Evolutionary conservation across 2,329 filamentous ascomycete genomes (phyloP), one percentile per base, ranked within the genome.

Genomic region (Epichloe glyceriae): DNA sequence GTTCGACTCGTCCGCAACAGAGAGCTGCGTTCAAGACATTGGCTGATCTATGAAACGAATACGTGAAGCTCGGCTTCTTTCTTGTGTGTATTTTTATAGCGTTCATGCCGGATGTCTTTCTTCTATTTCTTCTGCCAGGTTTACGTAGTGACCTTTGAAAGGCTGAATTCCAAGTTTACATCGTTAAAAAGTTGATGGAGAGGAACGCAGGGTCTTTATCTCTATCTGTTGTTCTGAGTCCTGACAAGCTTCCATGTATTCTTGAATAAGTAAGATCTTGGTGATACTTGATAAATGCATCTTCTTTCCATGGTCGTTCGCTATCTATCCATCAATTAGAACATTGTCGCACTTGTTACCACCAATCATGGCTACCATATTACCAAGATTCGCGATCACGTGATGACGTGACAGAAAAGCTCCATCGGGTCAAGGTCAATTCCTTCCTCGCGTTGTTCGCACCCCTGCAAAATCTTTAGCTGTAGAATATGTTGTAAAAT

Each of bases 21-120:
- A 67, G 65, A 50, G 54, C 71, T 38, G 58, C 62, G 1, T 75
- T 76, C 59, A 73, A 68, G 65, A 81, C 78, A 2, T 56, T 81
- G 62, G 73, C 76, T 7, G 78, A 81, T 56, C 57, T 81, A 52
- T 70, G 19, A 46, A 46, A 17, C 17, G 17, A 15, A 4, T 22
- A 11, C 17, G 10, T 3, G 3, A 6, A 22, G 19, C 30, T 10
- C 8, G 17, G 10, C 12, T 8, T 34, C n/a, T 45, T 19, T 34
- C 17, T 12, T 35, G 15, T 22, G 15, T 22, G 33, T 37, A 20
- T 7, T 37, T 46, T 26, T 35, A 19, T n/a, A 46, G 44, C 44
- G 44, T 11, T 46, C 10, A 15, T 15, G 44, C 42, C 17, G 26
- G 15, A 17, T 44, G 22, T 14, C 6, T 4, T 15, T 15, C 12